phyloP scores from a whole-genome alignment of 768 basidiomycete genomes.

The Kwoniella sp. region DNA sequence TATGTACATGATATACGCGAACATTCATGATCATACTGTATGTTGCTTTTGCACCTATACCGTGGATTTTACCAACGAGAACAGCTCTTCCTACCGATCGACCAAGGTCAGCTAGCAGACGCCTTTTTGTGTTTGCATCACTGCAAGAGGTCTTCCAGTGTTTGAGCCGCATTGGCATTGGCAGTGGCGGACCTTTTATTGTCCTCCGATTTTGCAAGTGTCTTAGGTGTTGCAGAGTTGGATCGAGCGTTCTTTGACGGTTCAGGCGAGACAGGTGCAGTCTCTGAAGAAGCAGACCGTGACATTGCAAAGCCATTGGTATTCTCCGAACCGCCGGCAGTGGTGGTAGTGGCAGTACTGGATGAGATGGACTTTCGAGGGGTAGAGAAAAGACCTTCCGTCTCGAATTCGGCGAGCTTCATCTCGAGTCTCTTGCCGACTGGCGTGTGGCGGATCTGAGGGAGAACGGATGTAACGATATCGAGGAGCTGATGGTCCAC shows the following conservation, averaged over 20 bases:
- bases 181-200: not conserved
- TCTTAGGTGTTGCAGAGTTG: slow-evolving; percentile 4
- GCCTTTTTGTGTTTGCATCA: too few species aligned
- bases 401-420: slow-evolving; percentile 20
- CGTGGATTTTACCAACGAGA: too few species aligned
- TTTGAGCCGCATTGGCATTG: not conserved
- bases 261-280: slow-evolving; percentile 15
- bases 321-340: slow-evolving; percentile 1
- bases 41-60: not conserved
- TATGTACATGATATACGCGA: not conserved
- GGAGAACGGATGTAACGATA: slow-evolving; percentile 28
- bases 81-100: too few species aligned
- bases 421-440: slow-evolving; percentile 42
- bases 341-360: slow-evolving; percentile 6
- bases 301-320: slow-evolving; percentile 16
- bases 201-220: not conserved
- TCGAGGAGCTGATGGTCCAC: slow-evolving; percentile 39
- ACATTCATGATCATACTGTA: not conserved
- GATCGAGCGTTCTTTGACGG: slow-evolving; percentile 5
- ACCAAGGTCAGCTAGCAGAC: too few species aligned
- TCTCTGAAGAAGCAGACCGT: slow-evolving; percentile 11
- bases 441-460: slow-evolving; percentile 37
- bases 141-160: slow-evolving; percentile 14
- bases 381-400: slow-evolving; percentile 1
- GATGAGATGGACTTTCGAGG: not conserved